Evolutionary conservation across 441 rosid genomes (phyloP).

Genomic region (Biscutella laevigata): DNA sequence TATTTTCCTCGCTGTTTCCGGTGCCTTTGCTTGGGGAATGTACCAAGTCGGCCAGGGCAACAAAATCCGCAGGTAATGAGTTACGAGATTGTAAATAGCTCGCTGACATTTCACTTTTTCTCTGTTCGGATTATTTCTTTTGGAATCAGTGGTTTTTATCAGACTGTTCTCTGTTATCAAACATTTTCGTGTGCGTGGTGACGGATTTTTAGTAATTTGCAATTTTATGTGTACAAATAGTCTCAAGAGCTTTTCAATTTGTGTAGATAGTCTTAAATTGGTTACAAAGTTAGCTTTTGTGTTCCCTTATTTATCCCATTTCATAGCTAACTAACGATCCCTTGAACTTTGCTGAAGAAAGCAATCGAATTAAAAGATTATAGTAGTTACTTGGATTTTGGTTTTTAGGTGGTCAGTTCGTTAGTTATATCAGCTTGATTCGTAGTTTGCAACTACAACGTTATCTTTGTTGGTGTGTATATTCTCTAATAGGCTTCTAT

Average conservation of each 20-base stretch:
- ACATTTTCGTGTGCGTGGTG: not conserved
- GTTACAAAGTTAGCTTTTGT: not conserved
- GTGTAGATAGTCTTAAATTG: not conserved
- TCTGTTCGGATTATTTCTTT: too few species aligned
- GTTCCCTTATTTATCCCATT: not conserved
- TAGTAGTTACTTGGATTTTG: not conserved
- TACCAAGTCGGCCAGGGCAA: constrained; percentile 93
- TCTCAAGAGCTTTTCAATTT: not conserved
- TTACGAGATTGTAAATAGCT: not conserved
- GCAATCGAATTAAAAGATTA: not conserved
- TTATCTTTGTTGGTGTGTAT: not conserved
- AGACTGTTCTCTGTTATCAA: not conserved
- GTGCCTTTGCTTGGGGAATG: constrained; percentile 88
- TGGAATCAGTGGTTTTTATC: too few species aligned
- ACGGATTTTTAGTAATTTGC: not conserved
- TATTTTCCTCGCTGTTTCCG: constrained; percentile 64
- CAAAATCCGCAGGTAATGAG: constrained; percentile 65
- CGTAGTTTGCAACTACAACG: not conserved
- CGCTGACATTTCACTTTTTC: not conserved
- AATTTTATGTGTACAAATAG: not conserved
- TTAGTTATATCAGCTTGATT: not conserved
- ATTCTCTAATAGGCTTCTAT: not conserved
- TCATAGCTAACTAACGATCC: not conserved
- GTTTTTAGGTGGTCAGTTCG: not conserved
- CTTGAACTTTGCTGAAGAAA: constrained; percentile 11